Conservation (phyloP, 805 yeast genomes). For the Candida quercuum region DNA sequence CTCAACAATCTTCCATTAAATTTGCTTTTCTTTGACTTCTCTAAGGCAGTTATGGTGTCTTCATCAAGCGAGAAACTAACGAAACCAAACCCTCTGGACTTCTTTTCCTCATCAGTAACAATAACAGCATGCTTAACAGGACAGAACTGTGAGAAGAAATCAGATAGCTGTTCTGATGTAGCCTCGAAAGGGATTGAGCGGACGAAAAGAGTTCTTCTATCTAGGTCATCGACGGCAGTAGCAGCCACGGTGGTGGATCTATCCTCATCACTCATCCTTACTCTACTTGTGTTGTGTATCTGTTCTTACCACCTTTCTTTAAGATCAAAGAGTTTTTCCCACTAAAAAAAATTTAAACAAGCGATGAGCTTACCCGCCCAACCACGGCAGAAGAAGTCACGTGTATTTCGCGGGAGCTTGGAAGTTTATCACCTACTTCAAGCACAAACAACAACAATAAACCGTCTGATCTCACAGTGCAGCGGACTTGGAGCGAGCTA, state of each 20-base stretch:
- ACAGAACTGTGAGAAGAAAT: conserved; percentile 84
- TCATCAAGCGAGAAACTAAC: conserved; percentile 84
- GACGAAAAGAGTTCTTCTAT: conserved; percentile 67
- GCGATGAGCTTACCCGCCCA: conserved; percentile 16
- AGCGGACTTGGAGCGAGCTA: too few relatives aligned
- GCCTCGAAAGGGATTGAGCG: conserved; percentile 79
- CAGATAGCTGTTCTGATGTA: conserved; percentile 74
- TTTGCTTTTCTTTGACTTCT: conserved; percentile 57
- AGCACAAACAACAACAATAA: too few relatives aligned
- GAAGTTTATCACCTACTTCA: too few relatives aligned
- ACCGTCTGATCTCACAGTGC: too few relatives aligned
- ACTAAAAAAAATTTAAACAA: background rate
- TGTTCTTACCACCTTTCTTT: background rate
- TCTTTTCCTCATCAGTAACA: conserved; percentile 69
- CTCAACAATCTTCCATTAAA: conserved; percentile 62
- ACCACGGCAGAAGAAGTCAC: background rate
- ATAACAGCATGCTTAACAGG: conserved; percentile 95
- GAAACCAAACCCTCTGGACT: conserved; percentile 93
- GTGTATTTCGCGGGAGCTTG: background rate
- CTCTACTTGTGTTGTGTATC: background rate
- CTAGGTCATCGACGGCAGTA: conserved; percentile 26
- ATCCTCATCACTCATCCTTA: conserved; percentile 3
- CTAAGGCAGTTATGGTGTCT: conserved; percentile 74
- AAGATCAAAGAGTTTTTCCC: background rate
- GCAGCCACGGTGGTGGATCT: background rate